Evolutionary conservation across 225 moss, liverwort and hornwort species (phyloP).

Genomic region (Rhytidiadelphus loreus): DNA sequence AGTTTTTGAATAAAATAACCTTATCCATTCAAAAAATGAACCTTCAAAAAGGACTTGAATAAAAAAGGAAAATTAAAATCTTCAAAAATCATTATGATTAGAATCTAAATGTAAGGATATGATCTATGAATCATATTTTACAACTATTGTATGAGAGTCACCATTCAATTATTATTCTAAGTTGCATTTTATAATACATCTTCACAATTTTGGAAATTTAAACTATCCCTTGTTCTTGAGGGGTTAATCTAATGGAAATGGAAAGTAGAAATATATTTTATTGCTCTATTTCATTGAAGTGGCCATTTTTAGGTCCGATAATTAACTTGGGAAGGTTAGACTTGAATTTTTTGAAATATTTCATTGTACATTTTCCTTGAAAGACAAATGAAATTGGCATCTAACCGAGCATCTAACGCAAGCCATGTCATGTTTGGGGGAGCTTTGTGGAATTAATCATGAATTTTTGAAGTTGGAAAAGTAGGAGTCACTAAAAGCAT

Average conservation of each 20-base stretch:
- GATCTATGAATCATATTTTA: too few species aligned
- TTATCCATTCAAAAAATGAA: too few species aligned
- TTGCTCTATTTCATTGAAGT: accelerated
- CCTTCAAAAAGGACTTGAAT: too few species aligned
- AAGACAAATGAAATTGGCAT: not conserved
- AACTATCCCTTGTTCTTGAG: accelerated
- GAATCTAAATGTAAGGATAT: too few species aligned
- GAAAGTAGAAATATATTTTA: too few species aligned
- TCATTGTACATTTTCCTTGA: accelerated
- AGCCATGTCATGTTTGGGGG: not conserved
- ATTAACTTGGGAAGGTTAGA: not conserved
- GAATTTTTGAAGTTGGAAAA: not conserved
- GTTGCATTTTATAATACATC: not conserved
- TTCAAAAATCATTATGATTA: too few species aligned
- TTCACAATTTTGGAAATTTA: not conserved
- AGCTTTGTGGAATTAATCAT: not conserved
- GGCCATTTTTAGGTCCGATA: not conserved
- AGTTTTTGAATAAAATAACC: too few species aligned
- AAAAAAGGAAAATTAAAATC: too few species aligned
- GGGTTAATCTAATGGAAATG: not conserved
- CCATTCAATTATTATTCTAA: not conserved
- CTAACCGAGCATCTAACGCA: too few species aligned
- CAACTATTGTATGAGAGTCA: not conserved
- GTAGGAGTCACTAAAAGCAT: accelerated
- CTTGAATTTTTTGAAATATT: not conserved